Evolutionary conservation across 1,284 basidiomycete genomes (phyloP).

Genomic region (Ceratobasidium sp.): DNA sequence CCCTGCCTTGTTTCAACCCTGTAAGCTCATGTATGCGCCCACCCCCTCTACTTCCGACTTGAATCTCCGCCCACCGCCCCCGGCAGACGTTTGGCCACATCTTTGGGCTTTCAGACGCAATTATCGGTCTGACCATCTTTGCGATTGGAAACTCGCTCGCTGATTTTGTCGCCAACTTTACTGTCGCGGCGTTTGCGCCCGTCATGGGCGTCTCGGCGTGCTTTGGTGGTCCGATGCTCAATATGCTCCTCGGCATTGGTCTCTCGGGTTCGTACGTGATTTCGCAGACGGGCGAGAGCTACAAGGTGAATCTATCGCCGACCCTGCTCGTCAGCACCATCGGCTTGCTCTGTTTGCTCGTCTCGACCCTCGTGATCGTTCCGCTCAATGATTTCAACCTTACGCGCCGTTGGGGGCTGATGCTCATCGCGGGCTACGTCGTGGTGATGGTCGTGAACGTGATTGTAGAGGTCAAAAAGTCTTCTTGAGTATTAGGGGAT

Average conservation of each 20-base stretch:
- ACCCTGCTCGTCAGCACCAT: constrained; percentile 87
- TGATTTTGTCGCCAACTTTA: constrained; percentile 96
- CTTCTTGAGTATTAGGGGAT: constrained; percentile 42
- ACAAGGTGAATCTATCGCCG: constrained; percentile 80
- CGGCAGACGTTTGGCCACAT: constrained; percentile 90
- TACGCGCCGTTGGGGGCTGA: constrained; percentile 82
- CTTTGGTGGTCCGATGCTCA: constrained; percentile 96
- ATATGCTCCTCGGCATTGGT: constrained; percentile 92
- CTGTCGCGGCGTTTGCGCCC: constrained; percentile 88
- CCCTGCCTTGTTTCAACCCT: constrained; percentile 12
- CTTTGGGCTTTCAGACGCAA: constrained; percentile 95
- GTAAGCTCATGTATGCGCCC: constrained; percentile 35
- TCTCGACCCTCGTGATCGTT: constrained; percentile 85
- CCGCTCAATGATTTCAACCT: constrained; percentile 88
- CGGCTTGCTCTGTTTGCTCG: constrained; percentile 81
- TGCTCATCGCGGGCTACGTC: constrained; percentile 81
- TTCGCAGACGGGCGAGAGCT: constrained; percentile 69
- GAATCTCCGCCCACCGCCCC: constrained; percentile 1
- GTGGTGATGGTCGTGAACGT: constrained; percentile 81
- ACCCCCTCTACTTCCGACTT: background rate
- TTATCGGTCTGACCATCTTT: constrained; percentile 96
- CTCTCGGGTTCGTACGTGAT: constrained; percentile 83
- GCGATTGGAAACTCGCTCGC: constrained; percentile 96
- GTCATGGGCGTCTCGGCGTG: constrained; percentile 95
- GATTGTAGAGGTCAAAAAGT: constrained; percentile 70